Conservation (phyloP, 2,329 filamentous ascomycete genomes). For the Trichoderma atrobrunneum region DNA sequence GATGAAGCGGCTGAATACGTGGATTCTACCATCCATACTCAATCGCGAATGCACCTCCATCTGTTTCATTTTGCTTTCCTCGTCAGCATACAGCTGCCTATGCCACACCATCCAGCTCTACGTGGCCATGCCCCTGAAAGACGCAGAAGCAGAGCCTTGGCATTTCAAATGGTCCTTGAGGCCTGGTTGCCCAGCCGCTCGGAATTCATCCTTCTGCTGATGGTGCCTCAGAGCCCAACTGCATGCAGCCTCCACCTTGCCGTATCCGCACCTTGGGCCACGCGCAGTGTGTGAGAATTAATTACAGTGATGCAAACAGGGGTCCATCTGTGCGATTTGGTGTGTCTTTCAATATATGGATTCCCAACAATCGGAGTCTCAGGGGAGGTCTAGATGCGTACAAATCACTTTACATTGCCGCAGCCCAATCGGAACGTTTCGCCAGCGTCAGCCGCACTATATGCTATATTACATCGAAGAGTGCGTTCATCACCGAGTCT, state of each 20-base stretch:
- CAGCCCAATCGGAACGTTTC: slow-evolving; percentile 1
- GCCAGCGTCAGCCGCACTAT: background rate
- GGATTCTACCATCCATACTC: background rate
- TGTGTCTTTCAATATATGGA: background rate
- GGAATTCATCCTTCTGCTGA: slow-evolving; percentile 42
- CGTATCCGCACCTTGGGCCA: slow-evolving; percentile 19
- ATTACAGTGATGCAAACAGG: slow-evolving; percentile 15
- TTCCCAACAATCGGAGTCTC: background rate
- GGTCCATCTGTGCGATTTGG: background rate
- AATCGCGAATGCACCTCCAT: background rate
- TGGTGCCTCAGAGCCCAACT: slow-evolving; percentile 50
- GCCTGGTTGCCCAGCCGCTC: slow-evolving; percentile 10
- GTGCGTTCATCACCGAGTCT: background rate
- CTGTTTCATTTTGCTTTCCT: background rate
- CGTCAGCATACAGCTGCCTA: background rate
- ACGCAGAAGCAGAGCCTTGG: background rate
- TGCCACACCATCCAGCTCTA: background rate
- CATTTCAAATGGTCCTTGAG: background rate
- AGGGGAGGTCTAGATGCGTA: background rate
- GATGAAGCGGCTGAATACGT: background rate
- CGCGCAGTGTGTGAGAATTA: slow-evolving; percentile 23
- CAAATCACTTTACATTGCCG: slow-evolving; percentile 12
- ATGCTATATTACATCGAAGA: background rate
- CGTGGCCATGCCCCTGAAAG: slow-evolving; percentile 6
- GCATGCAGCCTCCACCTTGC: slow-evolving; percentile 28